phyloP scores from a whole-genome alignment of 73 alveolate species.

The Symbiodinium pilosum region DNA sequence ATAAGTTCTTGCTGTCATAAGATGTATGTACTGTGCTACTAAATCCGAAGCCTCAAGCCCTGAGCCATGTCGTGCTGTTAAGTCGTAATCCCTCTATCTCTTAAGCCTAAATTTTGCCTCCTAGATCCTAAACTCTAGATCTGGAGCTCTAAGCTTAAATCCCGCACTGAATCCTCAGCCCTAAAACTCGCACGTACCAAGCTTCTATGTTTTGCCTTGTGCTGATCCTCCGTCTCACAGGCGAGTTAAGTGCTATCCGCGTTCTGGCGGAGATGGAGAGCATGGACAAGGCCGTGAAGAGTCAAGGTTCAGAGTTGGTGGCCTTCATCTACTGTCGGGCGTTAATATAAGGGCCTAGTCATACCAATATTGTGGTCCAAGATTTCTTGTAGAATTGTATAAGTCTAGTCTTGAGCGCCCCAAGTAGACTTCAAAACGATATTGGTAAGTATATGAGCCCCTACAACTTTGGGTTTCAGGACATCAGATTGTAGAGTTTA shows the following conservation, averaged over 20 bases:
- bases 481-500: too few relatives aligned
- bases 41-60: neutral
- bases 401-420: neutral
- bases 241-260: conserved; percentile 48
- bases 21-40: too few relatives aligned
- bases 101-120: neutral
- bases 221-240: neutral
- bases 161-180: neutral
- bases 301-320: neutral
- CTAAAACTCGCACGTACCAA: neutral
- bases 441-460: too few relatives aligned
- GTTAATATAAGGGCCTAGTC: too few relatives aligned
- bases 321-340: too few relatives aligned
- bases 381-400: neutral
- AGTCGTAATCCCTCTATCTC: too few relatives aligned
- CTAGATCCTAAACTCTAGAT: neutral
- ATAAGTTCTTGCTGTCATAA: neutral
- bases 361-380: neutral
- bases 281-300: conserved; percentile 10
- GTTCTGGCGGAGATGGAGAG: conserved; percentile 71
- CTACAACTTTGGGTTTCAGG: too few relatives aligned
- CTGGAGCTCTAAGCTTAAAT: neutral
- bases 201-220: too few relatives aligned
- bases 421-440: too few relatives aligned
- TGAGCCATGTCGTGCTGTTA: too few relatives aligned